Conservation (phyloP, 2,329 filamentous ascomycete species). For the Fonsecaea multimorphosa region DNA sequence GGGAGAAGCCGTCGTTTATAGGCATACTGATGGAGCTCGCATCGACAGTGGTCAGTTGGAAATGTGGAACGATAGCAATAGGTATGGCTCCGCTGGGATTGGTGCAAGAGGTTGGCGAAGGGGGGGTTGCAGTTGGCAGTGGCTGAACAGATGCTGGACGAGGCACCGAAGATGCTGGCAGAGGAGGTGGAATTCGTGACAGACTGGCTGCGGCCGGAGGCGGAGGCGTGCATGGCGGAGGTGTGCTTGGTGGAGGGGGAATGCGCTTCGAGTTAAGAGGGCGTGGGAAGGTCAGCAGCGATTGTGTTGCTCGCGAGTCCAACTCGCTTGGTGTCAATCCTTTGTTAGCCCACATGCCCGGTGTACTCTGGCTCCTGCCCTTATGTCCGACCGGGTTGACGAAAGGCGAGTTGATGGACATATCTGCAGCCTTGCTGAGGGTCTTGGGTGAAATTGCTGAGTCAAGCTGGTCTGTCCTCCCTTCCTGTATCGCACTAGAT, state of each 20-base stretch:
- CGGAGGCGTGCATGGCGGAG: slow-evolving; percentile 24
- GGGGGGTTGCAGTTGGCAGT: background rate
- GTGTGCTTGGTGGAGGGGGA: slow-evolving; percentile 27
- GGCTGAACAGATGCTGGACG: background rate
- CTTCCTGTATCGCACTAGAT: background rate
- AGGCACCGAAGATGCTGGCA: slow-evolving; percentile 15
- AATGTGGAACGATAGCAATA: slow-evolving; percentile 77
- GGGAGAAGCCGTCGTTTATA: slow-evolving; percentile 76
- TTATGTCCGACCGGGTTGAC: slow-evolving; percentile 3
- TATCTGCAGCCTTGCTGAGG: slow-evolving; percentile 27
- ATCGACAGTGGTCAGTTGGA: slow-evolving; percentile 80
- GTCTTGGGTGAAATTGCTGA: slow-evolving; percentile 37
- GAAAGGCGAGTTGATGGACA: slow-evolving; percentile 29
- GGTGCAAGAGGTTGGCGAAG: background rate
- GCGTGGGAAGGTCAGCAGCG: slow-evolving; percentile 21
- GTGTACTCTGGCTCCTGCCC: slow-evolving; percentile 27
- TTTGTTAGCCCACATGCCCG: slow-evolving; percentile 16
- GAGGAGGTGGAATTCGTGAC: slow-evolving; percentile 25
- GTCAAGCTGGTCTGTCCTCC: background rate
- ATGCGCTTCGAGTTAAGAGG: slow-evolving; percentile 31
- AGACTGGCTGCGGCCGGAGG: slow-evolving; percentile 38
- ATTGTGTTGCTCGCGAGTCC: slow-evolving; percentile 9
- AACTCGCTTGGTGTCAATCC: background rate
- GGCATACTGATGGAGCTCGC: slow-evolving; percentile 74
- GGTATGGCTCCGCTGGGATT: slow-evolving; percentile 55